Conservation (phyloP, 1,139 yeast species). For the Pichiaceae sp. region DNA sequence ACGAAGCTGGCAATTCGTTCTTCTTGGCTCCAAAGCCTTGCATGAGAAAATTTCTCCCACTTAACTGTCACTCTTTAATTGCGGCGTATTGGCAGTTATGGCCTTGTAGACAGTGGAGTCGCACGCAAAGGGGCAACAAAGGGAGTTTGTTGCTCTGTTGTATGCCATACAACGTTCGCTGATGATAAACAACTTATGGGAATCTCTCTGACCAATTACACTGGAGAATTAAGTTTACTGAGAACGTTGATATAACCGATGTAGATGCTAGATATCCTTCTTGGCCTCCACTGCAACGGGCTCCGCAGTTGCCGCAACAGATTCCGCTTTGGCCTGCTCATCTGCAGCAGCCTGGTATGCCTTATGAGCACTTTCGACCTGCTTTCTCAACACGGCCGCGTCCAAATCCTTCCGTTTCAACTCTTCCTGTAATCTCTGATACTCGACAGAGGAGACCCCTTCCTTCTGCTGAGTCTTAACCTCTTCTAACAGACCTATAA, state of each 20-base stretch:
- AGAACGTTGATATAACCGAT: neutral
- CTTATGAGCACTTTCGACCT: constrained; percentile 43
- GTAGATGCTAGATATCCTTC: neutral
- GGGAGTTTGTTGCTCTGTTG: too few relatives aligned
- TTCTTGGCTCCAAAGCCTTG: constrained; percentile 21
- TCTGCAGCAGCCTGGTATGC: constrained; percentile 41
- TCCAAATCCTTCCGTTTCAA: constrained; percentile 36
- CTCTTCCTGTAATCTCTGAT: constrained; percentile 37
- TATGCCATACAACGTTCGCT: neutral
- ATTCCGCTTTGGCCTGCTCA: constrained; percentile 1
- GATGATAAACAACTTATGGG: constrained; percentile 5
- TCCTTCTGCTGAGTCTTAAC: constrained; percentile 15
- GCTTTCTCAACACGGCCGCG: constrained; percentile 42
- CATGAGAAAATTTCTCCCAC: constrained; percentile 9
- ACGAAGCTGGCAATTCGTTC: constrained; percentile 23
- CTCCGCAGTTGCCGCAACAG: neutral
- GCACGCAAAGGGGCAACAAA: too few relatives aligned
- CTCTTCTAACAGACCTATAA: constrained; percentile 5
- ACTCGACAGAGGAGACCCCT: constrained; percentile 18
- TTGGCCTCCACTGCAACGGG: constrained; percentile 1
- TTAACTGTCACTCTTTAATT: neutral
- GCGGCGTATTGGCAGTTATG: too few relatives aligned
- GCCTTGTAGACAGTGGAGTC: too few relatives aligned
- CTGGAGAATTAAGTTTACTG: constrained; percentile 6
- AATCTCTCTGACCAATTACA: constrained; percentile 10